Base-by-base conservation (phyloP, 164 flowering plant species). In the Houttuynia cordata region DNA sequence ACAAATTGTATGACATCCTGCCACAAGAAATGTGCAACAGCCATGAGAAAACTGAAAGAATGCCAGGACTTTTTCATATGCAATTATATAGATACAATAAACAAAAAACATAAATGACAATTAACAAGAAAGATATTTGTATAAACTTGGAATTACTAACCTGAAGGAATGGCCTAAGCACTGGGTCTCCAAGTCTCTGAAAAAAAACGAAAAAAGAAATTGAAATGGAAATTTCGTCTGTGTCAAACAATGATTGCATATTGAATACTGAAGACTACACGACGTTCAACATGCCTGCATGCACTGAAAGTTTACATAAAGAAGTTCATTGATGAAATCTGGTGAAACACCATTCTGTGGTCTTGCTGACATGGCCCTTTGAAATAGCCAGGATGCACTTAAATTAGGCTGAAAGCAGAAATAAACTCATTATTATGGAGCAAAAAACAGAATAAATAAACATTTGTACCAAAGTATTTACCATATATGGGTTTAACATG, bases 1-100 rank as follows among this genome's bases (percentile, higher is more conserved):
- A 81, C 84, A 75, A 93, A 89, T 67, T 93, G 96, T 70, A 93
- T 78, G 50, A 93, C 94, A 78, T 93, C 98, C 98, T 88, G 82
- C 47, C 58, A 74, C 23, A 40, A 60, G 7, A 55, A 19, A 50
- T 45, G 12, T 45, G 17, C 12, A 45, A 45, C 49, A 45, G 14
- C 13, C 13, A 45, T 45, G 49, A 45, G 17, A 12, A 45, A 17
- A 17, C 17, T 12, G 49, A 10, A 45, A 45, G 37, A 30, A 30
- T 2, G 6, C 6, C 37, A 30, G 37, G 2, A 30, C 37, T 30
- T 30, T n/a, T 30, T 45, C 17, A 3, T 45, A 25, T 18, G n/a
- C 34, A 51, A 30, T 10, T 50, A 45, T 17, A 12, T 12, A 2
- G 49, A 10, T 45, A 45, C 9, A 45, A 10, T 2, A 45, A 45